Base-by-base conservation (phyloP, 2,329 filamentous ascomycete species). In the Penicillium palitans region DNA sequence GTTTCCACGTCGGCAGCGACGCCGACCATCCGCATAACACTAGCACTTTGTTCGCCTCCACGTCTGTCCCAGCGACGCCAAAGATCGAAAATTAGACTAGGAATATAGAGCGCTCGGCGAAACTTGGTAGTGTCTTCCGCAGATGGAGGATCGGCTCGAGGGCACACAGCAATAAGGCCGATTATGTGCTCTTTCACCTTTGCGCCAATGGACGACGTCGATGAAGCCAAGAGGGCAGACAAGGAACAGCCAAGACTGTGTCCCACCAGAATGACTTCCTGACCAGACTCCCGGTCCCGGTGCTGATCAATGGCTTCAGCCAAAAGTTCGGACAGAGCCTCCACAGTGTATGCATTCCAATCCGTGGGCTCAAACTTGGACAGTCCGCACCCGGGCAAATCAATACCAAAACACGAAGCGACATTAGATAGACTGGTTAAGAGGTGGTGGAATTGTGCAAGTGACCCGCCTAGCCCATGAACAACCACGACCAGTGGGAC, bases 171-270 rank as follows among this genome's bases (percentile, higher is more conserved):
- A 31, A 97, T 80, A 7, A 97, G 72, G 0, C 90, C 92, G 47
- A 87, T 77, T n/a, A 96, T 83, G 68, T 90, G 80, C 10, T 86
- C 74, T 33, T 84, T 79, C n/a, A 91, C 68, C 1, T 78, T 72
- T 27, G 80, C 79, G 24, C 74, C 78, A 58, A 86, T 78, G 1
- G 81, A 75, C 2, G 82, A 85, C 62, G 81, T 75, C 2, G 80
- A 78, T 0, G 85, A 87, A 10, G 91, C 88, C 52, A 98, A 79
- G 17, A 88, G 78, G 27, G 90, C 87, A 6, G 88, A 86, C 21
- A 97, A 79, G 3, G 90, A 90, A 58, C 90, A 92, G 7, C 95
- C 95, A 85, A 97, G 89, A 72, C 91, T 96, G 70, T 99, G 95
- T 1, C 88, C 91, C 59, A 98, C 85, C 31, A 97, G 74, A 21